Evolutionary conservation across 768 basidiomycete species (phyloP).

Genomic region (Fomitopsis serialis): DNA sequence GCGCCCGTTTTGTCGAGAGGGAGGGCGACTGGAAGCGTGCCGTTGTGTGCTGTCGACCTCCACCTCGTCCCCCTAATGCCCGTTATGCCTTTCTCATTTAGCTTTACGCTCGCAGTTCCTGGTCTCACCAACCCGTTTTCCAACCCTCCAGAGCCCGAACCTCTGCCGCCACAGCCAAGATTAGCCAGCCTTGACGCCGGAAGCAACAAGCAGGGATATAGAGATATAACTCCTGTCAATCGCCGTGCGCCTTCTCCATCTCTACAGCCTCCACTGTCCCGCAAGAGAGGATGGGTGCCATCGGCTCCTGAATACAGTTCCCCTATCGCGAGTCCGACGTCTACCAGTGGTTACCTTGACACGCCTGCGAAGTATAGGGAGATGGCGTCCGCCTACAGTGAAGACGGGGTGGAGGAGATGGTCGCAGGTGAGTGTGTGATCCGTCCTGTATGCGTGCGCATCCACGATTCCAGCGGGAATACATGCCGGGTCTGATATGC

Average conservation of each 20-base stretch:
- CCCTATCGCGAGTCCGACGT: constrained; percentile 46
- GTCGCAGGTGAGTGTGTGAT: constrained; percentile 33
- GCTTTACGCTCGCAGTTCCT: constrained; percentile 62
- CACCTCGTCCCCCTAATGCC: not conserved
- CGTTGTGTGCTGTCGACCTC: not conserved
- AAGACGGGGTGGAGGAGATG: constrained; percentile 41
- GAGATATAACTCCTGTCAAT: constrained; percentile 12
- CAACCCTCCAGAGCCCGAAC: constrained; percentile 9
- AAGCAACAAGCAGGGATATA: constrained; percentile 20
- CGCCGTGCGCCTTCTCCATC: constrained; percentile 25
- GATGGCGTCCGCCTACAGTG: constrained; percentile 23
- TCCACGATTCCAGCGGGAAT: not conserved
- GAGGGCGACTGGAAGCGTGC: not conserved
- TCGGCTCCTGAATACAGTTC: constrained; percentile 49
- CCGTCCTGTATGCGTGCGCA: not conserved
- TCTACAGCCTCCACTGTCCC: constrained; percentile 39
- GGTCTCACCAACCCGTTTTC: constrained; percentile 66
- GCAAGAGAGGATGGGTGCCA: constrained; percentile 75
- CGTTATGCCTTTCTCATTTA: constrained; percentile 53
- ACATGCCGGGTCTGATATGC: not conserved
- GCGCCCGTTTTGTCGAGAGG: not conserved
- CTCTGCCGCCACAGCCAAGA: constrained; percentile 12
- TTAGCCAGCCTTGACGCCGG: constrained; percentile 20
- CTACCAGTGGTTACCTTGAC: constrained; percentile 62
- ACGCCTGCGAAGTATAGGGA: constrained; percentile 59